A percentile compares a stretch with the other conserved stretches of the same genome.
Evolutionary conservation across 768 basidiomycete genomes (phyloP).

Genomic region (Amanita pallidorosea): DNA sequence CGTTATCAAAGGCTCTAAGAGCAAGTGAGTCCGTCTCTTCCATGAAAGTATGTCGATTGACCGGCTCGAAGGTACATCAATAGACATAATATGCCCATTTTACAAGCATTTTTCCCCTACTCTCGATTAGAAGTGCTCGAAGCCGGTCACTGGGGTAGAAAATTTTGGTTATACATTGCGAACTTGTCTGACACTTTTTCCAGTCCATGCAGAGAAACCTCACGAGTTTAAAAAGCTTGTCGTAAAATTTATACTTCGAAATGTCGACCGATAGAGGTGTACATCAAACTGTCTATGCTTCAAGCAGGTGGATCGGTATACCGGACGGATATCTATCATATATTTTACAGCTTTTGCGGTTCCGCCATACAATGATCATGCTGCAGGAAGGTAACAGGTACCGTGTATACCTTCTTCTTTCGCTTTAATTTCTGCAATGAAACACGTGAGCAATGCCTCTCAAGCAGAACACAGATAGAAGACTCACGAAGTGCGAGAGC

Average conservation of each 20-base stretch:
- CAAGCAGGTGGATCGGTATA: too few species aligned
- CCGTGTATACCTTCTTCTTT: neutral
- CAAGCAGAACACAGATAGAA: neutral
- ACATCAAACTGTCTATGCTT: neutral
- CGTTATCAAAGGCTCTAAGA: constrained; percentile 71
- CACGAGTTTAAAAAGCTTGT: constrained; percentile 41
- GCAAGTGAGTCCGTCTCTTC: constrained; percentile 36
- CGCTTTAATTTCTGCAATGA: constrained; percentile 3
- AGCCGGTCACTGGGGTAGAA: constrained; percentile 80
- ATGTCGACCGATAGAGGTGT: neutral
- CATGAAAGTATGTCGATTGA: neutral
- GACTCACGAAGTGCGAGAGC: constrained; percentile 3
- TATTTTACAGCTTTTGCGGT: too few species aligned
- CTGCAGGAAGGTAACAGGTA: neutral
- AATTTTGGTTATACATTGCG: neutral
- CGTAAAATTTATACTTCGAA: constrained; percentile 15
- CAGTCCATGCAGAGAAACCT: constrained; percentile 78
- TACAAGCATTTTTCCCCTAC: constrained; percentile 64
- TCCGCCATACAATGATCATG: too few species aligned
- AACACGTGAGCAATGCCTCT: neutral
- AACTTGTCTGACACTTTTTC: neutral
- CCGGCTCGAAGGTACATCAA: constrained; percentile 55
- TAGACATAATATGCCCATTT: constrained; percentile 48
- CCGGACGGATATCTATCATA: too few species aligned
- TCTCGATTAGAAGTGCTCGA: constrained; percentile 54